A percentile compares a stretch with the other conserved stretches of the same genome.
Evolutionary conservation across 2,329 filamentous ascomycete species (phyloP).

Genomic region (Blastomyces gilchristii): DNA sequence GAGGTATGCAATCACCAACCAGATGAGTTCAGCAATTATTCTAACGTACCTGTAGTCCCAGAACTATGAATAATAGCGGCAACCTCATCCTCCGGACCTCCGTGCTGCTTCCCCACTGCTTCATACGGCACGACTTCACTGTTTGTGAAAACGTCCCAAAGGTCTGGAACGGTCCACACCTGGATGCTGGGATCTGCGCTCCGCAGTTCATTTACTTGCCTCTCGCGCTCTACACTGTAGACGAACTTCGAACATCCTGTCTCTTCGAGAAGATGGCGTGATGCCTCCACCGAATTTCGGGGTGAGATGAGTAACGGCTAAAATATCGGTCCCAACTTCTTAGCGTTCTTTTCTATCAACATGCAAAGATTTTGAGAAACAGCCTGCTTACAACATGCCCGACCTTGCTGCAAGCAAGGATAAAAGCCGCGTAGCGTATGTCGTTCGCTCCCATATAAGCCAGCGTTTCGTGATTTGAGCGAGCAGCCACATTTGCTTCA

Average conservation of each 20-base stretch:
- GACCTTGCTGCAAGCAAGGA: slow-evolving; percentile 16
- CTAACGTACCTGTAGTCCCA: slow-evolving; percentile 27
- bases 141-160: slow-evolving; percentile 14
- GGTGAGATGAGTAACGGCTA: slow-evolving; percentile 21
- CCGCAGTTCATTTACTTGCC: slow-evolving; percentile 20
- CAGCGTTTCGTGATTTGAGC: slow-evolving; percentile 12
- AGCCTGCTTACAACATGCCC: slow-evolving; percentile 12
- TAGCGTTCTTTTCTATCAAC: slow-evolving; percentile 11
- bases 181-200: slow-evolving; percentile 9
- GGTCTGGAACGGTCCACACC: slow-evolving; percentile 12
- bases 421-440: slow-evolving; percentile 16
- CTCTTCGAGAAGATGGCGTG: slow-evolving; percentile 13
- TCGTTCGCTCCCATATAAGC: slow-evolving; percentile 18
- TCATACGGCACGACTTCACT: slow-evolving; percentile 15
- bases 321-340: not conserved
- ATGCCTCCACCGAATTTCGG: slow-evolving; percentile 19
- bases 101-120: slow-evolving; percentile 14
- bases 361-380: slow-evolving; percentile 24
- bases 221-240: slow-evolving; percentile 13
- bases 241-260: slow-evolving; percentile 12
- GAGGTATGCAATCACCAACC: too few species aligned
- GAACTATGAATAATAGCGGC: slow-evolving; percentile 28
- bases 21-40: not conserved
- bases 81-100: slow-evolving; percentile 18
- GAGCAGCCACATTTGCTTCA: slow-evolving; percentile 15